phyloP scores from a whole-genome alignment of 2,329 filamentous ascomycete genomes.

The Diplodia sapinea region DNA sequence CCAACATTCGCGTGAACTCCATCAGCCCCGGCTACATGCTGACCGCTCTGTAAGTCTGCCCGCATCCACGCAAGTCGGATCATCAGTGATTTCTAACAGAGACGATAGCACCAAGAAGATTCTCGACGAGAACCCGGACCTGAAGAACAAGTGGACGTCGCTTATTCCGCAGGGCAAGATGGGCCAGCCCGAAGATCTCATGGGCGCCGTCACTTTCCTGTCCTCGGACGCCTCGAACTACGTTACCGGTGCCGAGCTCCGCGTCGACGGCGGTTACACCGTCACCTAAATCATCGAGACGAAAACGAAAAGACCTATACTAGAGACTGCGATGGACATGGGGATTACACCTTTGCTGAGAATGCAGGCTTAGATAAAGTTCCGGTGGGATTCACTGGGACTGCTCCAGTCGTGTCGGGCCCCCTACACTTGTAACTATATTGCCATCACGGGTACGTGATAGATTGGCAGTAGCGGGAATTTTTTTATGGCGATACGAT shows the following conservation, averaged over 20 bases:
- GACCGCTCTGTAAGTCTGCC: slow-evolving; percentile 75
- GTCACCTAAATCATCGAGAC: slow-evolving; percentile 61
- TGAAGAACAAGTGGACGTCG: slow-evolving; percentile 88
- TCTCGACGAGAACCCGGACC: slow-evolving; percentile 87
- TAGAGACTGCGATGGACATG: neutral
- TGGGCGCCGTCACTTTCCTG: slow-evolving; percentile 89
- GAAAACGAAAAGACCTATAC: neutral
- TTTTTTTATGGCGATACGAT: neutral
- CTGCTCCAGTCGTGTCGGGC: neutral
- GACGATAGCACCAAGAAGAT: slow-evolving; percentile 82
- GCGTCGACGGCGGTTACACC: slow-evolving; percentile 90
- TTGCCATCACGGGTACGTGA: neutral
- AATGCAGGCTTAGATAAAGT: neutral
- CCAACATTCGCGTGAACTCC: slow-evolving; percentile 90
- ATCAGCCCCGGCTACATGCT: slow-evolving; percentile 97
- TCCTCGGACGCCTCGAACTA: slow-evolving; percentile 71
- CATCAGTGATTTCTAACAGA: neutral
- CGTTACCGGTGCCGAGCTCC: slow-evolving; percentile 70
- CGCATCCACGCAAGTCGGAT: neutral
- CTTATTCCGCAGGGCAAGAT: slow-evolving; percentile 93
- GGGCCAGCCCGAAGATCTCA: slow-evolving; percentile 88
- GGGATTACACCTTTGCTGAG: neutral
- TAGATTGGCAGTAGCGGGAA: neutral
- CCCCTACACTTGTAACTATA: slow-evolving; percentile 6
- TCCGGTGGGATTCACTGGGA: neutral